Conservation (phyloP, 345 rosid species). For the Sonneratia caseolaris region DNA sequence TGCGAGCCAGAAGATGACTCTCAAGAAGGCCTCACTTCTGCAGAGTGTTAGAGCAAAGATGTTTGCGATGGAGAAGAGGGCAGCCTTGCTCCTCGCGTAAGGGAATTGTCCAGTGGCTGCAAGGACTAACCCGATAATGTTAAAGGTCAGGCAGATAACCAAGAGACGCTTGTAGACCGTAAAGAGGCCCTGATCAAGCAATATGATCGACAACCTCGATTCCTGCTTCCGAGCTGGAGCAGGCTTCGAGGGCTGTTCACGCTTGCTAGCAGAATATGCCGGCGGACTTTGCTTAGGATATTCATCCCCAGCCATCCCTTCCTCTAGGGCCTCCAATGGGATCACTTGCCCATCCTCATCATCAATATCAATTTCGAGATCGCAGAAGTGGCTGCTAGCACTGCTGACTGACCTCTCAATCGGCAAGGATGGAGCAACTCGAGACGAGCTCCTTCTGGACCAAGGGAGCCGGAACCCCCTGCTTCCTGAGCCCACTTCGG, state of each 20-base stretch:
- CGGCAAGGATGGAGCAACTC: constrained; percentile 17
- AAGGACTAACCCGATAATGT: constrained; percentile 40
- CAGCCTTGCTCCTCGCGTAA: constrained; percentile 55
- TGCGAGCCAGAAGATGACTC: constrained; percentile 50
- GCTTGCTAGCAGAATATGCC: constrained; percentile 18
- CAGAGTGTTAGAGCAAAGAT: constrained; percentile 60
- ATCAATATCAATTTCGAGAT: constrained; percentile 31
- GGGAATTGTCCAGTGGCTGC: constrained; percentile 52
- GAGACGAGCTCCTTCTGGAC: constrained; percentile 27
- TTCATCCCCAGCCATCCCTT: constrained; percentile 20
- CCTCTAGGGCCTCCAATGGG: constrained; percentile 24
- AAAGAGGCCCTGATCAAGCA: constrained; percentile 75
- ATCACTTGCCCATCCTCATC: constrained; percentile 18
- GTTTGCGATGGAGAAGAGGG: constrained; percentile 60
- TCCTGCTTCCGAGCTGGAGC: constrained; percentile 25
- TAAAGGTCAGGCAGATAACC: constrained; percentile 26
- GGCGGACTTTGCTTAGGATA: constrained; percentile 8
- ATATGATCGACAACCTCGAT: constrained; percentile 53
- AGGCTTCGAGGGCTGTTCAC: constrained; percentile 28
- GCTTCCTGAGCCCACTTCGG: constrained; percentile 6
- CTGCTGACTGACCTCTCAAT: constrained; percentile 36
- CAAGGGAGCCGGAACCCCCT: constrained; percentile 26
- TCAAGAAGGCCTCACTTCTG: constrained; percentile 64
- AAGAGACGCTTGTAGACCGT: constrained; percentile 77
- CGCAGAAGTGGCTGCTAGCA: constrained; percentile 69